Evolutionary conservation across 495 filamentous ascomycete species (phyloP).

Genomic region (Podospora comata): DNA sequence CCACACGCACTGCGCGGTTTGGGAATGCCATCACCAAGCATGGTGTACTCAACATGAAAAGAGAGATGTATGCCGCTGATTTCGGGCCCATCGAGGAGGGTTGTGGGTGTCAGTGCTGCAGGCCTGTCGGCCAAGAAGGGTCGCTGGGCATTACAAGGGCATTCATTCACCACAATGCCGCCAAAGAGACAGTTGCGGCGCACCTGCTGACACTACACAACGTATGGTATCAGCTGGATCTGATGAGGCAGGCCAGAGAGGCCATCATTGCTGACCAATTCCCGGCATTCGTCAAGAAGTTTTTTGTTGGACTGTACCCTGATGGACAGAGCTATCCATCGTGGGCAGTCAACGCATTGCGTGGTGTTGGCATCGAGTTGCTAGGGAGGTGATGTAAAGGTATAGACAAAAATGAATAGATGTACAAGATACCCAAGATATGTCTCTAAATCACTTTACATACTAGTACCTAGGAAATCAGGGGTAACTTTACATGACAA

Average conservation of each 20-base stretch:
- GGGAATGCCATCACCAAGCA: constrained; percentile 84
- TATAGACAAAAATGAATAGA: not conserved
- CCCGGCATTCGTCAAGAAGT: constrained; percentile 72
- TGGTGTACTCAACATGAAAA: constrained; percentile 79
- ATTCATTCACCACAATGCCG: constrained; percentile 85
- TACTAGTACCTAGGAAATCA: not conserved
- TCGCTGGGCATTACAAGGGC: constrained; percentile 83
- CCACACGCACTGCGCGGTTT: constrained; percentile 91
- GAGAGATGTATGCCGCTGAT: constrained; percentile 70
- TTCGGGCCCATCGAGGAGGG: constrained; percentile 78
- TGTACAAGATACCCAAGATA: not conserved
- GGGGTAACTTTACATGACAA: not conserved
- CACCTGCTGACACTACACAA: constrained; percentile 96
- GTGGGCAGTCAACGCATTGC: constrained; percentile 85
- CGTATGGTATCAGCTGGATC: constrained; percentile 77
- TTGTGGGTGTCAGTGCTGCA: constrained; percentile 78
- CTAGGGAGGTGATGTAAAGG: constrained; percentile 21
- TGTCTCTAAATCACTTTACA: not conserved
- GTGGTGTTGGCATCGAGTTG: constrained; percentile 81
- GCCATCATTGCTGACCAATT: constrained; percentile 81
- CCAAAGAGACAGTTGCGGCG: constrained; percentile 93
- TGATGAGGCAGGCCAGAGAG: constrained; percentile 72
- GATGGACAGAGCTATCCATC: constrained; percentile 66
- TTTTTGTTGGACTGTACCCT: constrained; percentile 69
- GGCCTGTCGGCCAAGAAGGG: constrained; percentile 55